Percentiles rank a stretch among this genome's conserved stretches.
phyloP scores from a whole-genome alignment of 495 filamentous ascomycete species.

The Penicillium dipodomyicola region DNA sequence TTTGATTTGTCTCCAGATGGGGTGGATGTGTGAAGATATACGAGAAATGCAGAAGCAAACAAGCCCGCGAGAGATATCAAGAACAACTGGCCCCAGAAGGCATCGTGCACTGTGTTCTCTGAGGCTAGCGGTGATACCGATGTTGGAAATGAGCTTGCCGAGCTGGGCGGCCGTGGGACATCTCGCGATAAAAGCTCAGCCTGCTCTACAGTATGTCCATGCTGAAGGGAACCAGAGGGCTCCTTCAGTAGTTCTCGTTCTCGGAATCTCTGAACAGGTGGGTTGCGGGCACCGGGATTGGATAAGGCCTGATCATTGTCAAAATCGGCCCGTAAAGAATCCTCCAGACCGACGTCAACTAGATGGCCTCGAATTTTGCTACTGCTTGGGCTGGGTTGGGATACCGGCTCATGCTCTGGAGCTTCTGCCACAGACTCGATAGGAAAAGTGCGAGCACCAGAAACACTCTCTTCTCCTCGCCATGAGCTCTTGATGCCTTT shows the following conservation, averaged over 20 bases:
- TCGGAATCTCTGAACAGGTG: constrained; percentile 85
- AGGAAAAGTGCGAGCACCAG: constrained; percentile 19
- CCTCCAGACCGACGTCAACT: constrained; percentile 86
- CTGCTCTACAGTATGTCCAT: constrained; percentile 49
- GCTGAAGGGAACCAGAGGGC: constrained; percentile 33
- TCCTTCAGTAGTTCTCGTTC: constrained; percentile 43
- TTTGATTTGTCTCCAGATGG: constrained; percentile 59
- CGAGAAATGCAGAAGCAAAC: constrained; percentile 81
- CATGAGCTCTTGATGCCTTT: constrained; percentile 55
- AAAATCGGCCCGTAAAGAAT: constrained; percentile 47
- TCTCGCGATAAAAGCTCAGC: constrained; percentile 39
- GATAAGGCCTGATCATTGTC: constrained; percentile 55
- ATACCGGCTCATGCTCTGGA: constrained; percentile 33
- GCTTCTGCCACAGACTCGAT: constrained; percentile 34
- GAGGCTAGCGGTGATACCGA: constrained; percentile 51
- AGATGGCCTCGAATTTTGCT: constrained; percentile 65
- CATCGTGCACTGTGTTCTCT: constrained; percentile 68
- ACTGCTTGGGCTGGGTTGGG: constrained; percentile 43
- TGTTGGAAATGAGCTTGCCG: constrained; percentile 37
- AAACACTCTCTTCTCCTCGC: constrained; percentile 43
- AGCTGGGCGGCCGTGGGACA: constrained; percentile 42
- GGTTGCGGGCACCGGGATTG: constrained; percentile 60
- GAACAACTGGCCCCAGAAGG: constrained; percentile 89
- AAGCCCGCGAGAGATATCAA: constrained; percentile 78
- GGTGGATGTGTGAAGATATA: constrained; percentile 79